These are phyloP conservation scores for Eustoma russellianum DNA, from an alignment of 257 asterid species.

Conservation along the genomic window DNA sequence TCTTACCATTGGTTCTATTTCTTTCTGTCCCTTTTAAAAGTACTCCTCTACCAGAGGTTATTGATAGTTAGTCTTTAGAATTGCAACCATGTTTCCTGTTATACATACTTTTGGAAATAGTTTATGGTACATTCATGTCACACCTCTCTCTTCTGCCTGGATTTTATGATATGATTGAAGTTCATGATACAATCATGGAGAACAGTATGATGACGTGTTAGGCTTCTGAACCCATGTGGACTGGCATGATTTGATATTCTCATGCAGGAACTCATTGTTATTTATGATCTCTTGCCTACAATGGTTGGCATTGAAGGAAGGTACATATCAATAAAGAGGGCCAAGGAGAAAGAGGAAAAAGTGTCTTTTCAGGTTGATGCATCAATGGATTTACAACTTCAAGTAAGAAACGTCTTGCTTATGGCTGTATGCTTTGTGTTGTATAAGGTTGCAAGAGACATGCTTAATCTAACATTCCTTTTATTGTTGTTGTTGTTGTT, in stretches of 20 bases:
- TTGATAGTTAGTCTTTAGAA: too few relatives aligned
- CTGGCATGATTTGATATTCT: constrained; percentile 1
- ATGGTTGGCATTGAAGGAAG: constrained; percentile 92
- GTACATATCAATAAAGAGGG: constrained; percentile 57
- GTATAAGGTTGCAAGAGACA: background rate
- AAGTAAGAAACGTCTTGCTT: constrained; percentile 33
- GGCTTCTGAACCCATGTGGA: background rate
- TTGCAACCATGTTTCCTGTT: too few relatives aligned
- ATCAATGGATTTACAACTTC: constrained; percentile 94
- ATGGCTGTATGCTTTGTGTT: background rate
- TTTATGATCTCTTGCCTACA: constrained; percentile 73
- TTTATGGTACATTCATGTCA: too few relatives aligned
- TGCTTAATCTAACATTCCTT: background rate
- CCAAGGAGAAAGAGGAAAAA: constrained; percentile 48
- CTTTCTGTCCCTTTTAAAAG: too few relatives aligned
- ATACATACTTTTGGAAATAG: too few relatives aligned
- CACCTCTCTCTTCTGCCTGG: too few relatives aligned
- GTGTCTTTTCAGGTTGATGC: constrained; percentile 65
- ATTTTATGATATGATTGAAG: too few relatives aligned
- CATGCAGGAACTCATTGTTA: constrained; percentile 80
- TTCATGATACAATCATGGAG: too few relatives aligned
- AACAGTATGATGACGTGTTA: too few relatives aligned
- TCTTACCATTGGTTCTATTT: too few relatives aligned
- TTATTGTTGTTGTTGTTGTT: too few relatives aligned
- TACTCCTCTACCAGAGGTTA: too few relatives aligned